These are phyloP conservation scores for Camptophora hylomeconis DNA, from an alignment of 2,329 filamentous ascomycete genomes.

Conservation along the genomic window DNA sequence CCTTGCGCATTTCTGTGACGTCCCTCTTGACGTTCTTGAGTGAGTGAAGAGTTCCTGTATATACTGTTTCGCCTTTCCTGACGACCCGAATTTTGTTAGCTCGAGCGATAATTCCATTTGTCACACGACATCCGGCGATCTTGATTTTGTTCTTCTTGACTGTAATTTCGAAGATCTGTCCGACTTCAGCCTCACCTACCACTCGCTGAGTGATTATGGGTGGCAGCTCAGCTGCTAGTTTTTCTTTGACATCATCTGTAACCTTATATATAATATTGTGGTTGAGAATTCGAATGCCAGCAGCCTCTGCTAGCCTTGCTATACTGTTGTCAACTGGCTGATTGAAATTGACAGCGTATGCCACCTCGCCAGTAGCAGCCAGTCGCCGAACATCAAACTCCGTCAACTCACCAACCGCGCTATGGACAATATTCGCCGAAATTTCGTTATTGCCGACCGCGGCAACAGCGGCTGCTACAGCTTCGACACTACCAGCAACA, in stretches of 20 bases:
- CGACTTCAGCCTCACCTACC: slow-evolving; percentile 75
- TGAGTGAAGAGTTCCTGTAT: slow-evolving; percentile 64
- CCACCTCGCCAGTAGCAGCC: slow-evolving; percentile 56
- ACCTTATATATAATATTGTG: slow-evolving; percentile 54
- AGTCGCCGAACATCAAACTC: slow-evolving; percentile 78
- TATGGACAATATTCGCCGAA: slow-evolving; percentile 60
- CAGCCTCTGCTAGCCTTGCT: slow-evolving; percentile 52
- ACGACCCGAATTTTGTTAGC: slow-evolving; percentile 57
- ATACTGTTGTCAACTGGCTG: slow-evolving; percentile 54
- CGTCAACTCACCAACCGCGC: slow-evolving; percentile 61
- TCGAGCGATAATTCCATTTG: slow-evolving; percentile 61
- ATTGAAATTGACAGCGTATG: slow-evolving; percentile 80
- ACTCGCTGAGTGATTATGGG: slow-evolving; percentile 57
- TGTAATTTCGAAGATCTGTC: slow-evolving; percentile 73
- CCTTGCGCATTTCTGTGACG: slow-evolving; percentile 77
- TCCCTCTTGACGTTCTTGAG: slow-evolving; percentile 92
- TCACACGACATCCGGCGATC: slow-evolving; percentile 77
- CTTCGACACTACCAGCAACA: slow-evolving; percentile 86
- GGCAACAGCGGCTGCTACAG: slow-evolving; percentile 63
- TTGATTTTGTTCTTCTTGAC: slow-evolving; percentile 56
- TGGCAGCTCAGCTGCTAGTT: slow-evolving; percentile 56
- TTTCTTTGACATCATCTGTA: slow-evolving; percentile 36
- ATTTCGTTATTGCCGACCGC: slow-evolving; percentile 79
- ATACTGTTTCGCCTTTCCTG: slow-evolving; percentile 56
- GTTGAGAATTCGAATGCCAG: slow-evolving; percentile 65